Percentiles rank a stretch among this genome's conserved stretches.
These are phyloP conservation scores for Geum urbanum DNA, from an alignment of 306 rosid genomes.

Conservation along the genomic window DNA sequence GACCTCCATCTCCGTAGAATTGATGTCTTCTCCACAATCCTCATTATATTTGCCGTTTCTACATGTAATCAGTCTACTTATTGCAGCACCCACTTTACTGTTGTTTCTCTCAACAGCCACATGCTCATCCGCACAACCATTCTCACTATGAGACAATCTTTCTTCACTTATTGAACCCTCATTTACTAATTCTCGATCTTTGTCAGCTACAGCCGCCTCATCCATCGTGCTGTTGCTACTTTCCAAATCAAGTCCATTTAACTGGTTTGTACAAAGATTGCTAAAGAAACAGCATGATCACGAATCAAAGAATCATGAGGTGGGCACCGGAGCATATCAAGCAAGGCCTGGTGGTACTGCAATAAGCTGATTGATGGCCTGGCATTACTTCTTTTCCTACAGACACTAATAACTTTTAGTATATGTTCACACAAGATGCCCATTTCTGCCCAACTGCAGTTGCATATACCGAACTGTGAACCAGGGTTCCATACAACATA, in stretches of 20 bases:
- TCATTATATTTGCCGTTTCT: slow-evolving; percentile 25
- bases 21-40: slow-evolving; percentile 36
- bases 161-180: slow-evolving; percentile 21
- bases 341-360: slow-evolving; percentile 63
- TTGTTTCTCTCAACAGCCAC: neutral
- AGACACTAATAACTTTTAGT: slow-evolving; percentile 53
- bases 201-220: slow-evolving; percentile 23
- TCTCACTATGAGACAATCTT: slow-evolving; percentile 22
- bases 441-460: slow-evolving; percentile 73
- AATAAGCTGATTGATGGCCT: slow-evolving; percentile 56
- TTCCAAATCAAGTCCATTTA: slow-evolving; percentile 42
- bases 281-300: slow-evolving; percentile 75
- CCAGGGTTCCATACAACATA: slow-evolving; percentile 71
- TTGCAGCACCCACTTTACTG: slow-evolving; percentile 2
- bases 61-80: slow-evolving; percentile 15
- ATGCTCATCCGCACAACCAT: slow-evolving; percentile 26
- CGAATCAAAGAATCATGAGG: slow-evolving; percentile 78
- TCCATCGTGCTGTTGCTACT: slow-evolving; percentile 26
- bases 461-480: slow-evolving; percentile 64
- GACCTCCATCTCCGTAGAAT: slow-evolving; percentile 50
- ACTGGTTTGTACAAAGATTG: slow-evolving; percentile 65
- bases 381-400: slow-evolving; percentile 37
- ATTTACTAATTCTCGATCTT: slow-evolving; percentile 16
- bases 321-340: slow-evolving; percentile 58
- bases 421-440: slow-evolving; percentile 84